Percentiles rank a stretch among this genome's conserved stretches.
These are phyloP conservation scores for Onygenales sp. DNA, from an alignment of 2,329 filamentous ascomycete species.

Conservation along the genomic window DNA sequence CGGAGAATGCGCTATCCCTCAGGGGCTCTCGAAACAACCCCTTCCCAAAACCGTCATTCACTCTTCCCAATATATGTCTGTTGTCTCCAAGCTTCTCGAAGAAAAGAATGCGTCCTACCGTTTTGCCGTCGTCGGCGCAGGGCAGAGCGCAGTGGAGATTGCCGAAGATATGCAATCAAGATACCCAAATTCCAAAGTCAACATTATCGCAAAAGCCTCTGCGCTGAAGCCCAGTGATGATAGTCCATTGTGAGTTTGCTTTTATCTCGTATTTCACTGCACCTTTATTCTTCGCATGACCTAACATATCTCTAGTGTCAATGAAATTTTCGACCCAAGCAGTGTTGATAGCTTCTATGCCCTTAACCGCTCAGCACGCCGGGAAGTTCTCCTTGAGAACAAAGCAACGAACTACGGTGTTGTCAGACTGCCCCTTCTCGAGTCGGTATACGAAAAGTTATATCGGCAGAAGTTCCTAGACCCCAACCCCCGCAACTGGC, in stretches of 20 bases:
- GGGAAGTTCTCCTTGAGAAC: conserved; percentile 54
- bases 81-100: conserved; percentile 27
- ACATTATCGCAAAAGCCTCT: conserved; percentile 69
- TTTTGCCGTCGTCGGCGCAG: conserved; percentile 77
- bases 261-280: neutral
- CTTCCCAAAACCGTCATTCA: conserved; percentile 66
- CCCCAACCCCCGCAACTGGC: conserved; percentile 63
- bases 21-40: conserved; percentile 47
- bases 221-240: conserved; percentile 88
- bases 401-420: conserved; percentile 90
- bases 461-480: conserved; percentile 74
- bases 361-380: conserved; percentile 54
- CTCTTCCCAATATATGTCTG: conserved; percentile 69
- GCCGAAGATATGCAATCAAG: conserved; percentile 77
- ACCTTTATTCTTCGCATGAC: neutral
- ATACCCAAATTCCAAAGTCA: conserved; percentile 73
- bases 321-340: conserved; percentile 90
- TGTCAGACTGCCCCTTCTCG: conserved; percentile 81
- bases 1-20: conserved; percentile 60
- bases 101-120: conserved; percentile 45
- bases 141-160: conserved; percentile 91
- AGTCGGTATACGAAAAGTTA: conserved; percentile 76
- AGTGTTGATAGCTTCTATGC: conserved; percentile 69
- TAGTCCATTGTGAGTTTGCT: conserved; percentile 73
- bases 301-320: conserved; percentile 52